Evolutionary conservation across 371 early-diverging fungal species (phyloP).

Genomic region (Saksenaea vasiformis): DNA sequence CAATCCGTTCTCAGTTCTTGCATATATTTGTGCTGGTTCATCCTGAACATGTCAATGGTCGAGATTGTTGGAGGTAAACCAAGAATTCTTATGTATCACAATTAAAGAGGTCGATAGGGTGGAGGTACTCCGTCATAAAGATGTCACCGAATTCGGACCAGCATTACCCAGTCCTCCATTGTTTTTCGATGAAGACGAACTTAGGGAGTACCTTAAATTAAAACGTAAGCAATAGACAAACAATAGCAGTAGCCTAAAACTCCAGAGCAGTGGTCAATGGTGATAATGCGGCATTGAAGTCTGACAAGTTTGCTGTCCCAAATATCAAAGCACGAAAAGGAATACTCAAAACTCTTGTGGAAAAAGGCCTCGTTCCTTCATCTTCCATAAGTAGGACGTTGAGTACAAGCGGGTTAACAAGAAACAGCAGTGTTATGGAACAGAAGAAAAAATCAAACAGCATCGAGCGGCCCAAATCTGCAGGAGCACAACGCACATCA

Average conservation of each 20-base stretch:
- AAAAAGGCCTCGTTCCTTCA: conserved; percentile 27
- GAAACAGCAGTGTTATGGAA: neutral
- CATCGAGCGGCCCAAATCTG: conserved; percentile 18
- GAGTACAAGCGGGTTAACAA: neutral
- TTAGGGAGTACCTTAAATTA: conserved; percentile 61
- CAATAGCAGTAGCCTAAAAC: neutral
- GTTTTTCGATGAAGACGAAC: conserved; percentile 46
- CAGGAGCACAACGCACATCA: conserved; percentile 21
- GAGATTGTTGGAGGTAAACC: conserved; percentile 42
- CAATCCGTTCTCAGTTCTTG: conserved; percentile 71
- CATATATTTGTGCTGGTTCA: conserved; percentile 72
- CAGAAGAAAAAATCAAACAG: neutral
- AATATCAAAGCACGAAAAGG: conserved; percentile 52
- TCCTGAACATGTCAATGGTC: conserved; percentile 39
- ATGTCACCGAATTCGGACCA: conserved; percentile 68
- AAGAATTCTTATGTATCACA: neutral
- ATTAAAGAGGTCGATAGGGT: conserved; percentile 34
- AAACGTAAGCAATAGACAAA: conserved; percentile 44
- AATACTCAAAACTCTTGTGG: conserved; percentile 43
- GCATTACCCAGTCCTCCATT: conserved; percentile 64
- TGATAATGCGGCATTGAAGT: conserved; percentile 73
- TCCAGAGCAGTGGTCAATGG: conserved; percentile 63
- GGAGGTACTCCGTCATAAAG: conserved; percentile 53
- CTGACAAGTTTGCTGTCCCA: conserved; percentile 59
- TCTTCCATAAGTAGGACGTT: neutral